A percentile compares a stretch with the other conserved stretches of the same genome.
Evolutionary conservation across 2,329 filamentous ascomycete genomes (phyloP).

Genomic region (Apiospora aurea): DNA sequence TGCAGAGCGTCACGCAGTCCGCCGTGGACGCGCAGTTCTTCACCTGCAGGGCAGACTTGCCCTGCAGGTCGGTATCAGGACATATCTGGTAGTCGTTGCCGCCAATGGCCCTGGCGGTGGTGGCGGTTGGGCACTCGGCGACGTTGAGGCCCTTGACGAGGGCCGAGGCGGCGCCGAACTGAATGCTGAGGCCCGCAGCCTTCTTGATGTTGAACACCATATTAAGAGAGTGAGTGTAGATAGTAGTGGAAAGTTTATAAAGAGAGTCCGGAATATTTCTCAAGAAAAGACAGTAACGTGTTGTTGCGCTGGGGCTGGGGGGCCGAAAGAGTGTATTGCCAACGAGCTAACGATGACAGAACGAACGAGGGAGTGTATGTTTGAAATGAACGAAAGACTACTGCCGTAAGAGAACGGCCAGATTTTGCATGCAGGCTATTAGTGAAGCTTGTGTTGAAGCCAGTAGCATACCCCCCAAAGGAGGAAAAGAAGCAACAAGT

Average conservation of each 20-base stretch:
- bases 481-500: neutral
- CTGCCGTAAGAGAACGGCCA: neutral
- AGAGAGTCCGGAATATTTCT: neutral
- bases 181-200: conserved; percentile 11
- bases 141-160: conserved; percentile 15
- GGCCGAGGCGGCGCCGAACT: conserved; percentile 10
- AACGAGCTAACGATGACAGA: conserved; percentile 11
- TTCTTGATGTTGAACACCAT: conserved; percentile 22
- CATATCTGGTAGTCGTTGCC: conserved; percentile 9
- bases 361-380: neutral
- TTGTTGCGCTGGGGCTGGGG: neutral
- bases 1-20: conserved; percentile 25
- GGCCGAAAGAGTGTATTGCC: neutral
- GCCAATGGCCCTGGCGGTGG: neutral
- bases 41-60: conserved; percentile 13
- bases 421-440: conserved; percentile 15
- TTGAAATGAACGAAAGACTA: conserved; percentile 7
- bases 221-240: conserved; percentile 1
- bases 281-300: neutral
- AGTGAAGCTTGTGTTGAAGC: conserved; percentile 17
- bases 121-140: neutral
- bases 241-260: neutral
- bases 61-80: conserved; percentile 22
- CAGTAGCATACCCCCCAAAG: conserved; percentile 13
- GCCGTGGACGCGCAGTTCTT: conserved; percentile 1